phyloP scores from a whole-genome alignment of 2,329 filamentous ascomycete species.

The Teratosphaeria destructans region DNA sequence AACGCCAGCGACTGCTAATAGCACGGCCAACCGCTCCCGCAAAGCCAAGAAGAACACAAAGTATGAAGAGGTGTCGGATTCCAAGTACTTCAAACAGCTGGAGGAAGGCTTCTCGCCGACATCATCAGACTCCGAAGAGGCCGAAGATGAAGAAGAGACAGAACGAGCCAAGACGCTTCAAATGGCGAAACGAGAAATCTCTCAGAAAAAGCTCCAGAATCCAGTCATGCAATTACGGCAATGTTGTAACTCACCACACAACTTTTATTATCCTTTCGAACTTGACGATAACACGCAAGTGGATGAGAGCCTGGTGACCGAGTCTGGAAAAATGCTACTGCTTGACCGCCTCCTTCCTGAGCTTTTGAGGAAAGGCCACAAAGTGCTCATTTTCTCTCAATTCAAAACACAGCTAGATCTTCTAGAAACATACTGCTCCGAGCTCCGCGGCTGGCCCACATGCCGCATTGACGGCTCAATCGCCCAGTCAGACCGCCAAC shows the following conservation, averaged over 20 bases:
- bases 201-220: conserved; percentile 84
- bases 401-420: conserved; percentile 93
- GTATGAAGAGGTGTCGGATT: conserved; percentile 65
- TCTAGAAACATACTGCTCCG: conserved; percentile 70
- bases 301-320: conserved; percentile 73
- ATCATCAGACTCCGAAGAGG: conserved; percentile 33
- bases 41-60: conserved; percentile 46
- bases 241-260: conserved; percentile 87
- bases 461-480: conserved; percentile 90
- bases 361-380: conserved; percentile 66
- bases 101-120: conserved; percentile 45
- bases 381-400: conserved; percentile 88
- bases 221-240: conserved; percentile 84
- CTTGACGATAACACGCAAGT: conserved; percentile 46
- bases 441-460: conserved; percentile 67
- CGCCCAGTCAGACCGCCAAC: conserved; percentile 50
- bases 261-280: conserved; percentile 88
- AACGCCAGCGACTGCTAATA: conserved; percentile 52
- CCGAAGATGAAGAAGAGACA: conserved; percentile 48
- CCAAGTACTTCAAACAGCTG: conserved; percentile 71
- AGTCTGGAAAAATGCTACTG: conserved; percentile 91
- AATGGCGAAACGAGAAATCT: conserved; percentile 77
- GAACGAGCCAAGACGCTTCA: conserved; percentile 59
- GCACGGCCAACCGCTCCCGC: conserved; percentile 40
- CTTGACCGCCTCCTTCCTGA: conserved; percentile 74